A percentile compares a stretch with the other conserved stretches of the same genome.
Conservation (phyloP, 306 rosid species). For the Prunus padus region DNA sequence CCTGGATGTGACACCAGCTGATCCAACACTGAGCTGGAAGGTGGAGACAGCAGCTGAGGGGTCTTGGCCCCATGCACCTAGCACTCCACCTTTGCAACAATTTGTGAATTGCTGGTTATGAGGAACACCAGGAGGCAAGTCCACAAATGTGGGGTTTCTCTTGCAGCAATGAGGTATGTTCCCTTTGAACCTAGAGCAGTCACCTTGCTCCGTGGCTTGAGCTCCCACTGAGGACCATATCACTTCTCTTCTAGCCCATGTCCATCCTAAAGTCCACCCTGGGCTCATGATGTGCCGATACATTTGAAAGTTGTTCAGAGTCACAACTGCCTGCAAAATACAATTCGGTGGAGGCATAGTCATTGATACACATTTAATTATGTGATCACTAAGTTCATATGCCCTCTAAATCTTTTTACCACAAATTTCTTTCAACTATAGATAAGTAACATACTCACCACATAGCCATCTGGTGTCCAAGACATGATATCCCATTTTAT, state of each 20-base stretch:
- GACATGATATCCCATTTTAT: conserved; percentile 92
- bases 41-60: conserved; percentile 75
- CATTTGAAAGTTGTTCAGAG: conserved; percentile 80
- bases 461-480: conserved; percentile 94
- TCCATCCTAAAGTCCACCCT: conserved; percentile 92
- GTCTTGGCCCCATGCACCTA: conserved; percentile 92
- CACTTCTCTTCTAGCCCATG: conserved; percentile 90
- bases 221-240: conserved; percentile 84
- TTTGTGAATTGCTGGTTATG: conserved; percentile 86
- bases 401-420: background rate
- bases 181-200: conserved; percentile 87
- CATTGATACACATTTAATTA: background rate
- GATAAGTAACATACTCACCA: conserved; percentile 42
- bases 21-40: conserved; percentile 83
- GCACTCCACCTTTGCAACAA: conserved; percentile 94
- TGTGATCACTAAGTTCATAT: background rate
- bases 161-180: conserved; percentile 85
- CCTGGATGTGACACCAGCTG: too few relatives aligned
- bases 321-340: conserved; percentile 58
- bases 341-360: background rate
- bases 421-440: background rate
- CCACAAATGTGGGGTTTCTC: conserved; percentile 77
- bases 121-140: conserved; percentile 90
- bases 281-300: conserved; percentile 88
- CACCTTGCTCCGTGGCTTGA: conserved; percentile 93